These are phyloP conservation scores for Vaccinium myrtillus DNA, from an alignment of 148 eudicot genomes.

Conservation along the genomic window DNA sequence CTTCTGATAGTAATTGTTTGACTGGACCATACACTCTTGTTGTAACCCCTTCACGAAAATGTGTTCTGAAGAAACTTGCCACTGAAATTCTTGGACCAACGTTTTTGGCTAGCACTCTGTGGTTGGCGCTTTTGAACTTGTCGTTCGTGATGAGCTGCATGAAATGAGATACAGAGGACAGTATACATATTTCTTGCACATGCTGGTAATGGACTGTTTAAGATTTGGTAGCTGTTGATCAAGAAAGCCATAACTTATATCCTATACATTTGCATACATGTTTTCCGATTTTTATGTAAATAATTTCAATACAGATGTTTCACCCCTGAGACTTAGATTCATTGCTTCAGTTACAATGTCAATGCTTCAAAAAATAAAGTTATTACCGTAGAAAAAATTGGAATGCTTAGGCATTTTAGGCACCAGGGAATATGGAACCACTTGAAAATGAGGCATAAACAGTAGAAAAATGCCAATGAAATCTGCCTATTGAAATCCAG, in stretches of 20 bases:
- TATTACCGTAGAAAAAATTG: background rate
- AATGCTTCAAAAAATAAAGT: background rate
- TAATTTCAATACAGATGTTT: background rate
- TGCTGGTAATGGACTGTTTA: background rate
- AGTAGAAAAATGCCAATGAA: background rate
- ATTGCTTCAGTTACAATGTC: background rate
- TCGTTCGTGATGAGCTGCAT: conserved; percentile 53
- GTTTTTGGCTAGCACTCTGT: conserved; percentile 40
- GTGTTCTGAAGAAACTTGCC: conserved; percentile 38
- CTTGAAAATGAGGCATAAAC: background rate
- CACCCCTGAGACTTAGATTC: background rate
- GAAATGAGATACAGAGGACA: background rate
- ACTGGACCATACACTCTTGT: conserved; percentile 30
- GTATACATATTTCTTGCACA: background rate
- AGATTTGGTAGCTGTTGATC: background rate
- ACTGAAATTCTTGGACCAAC: conserved; percentile 49
- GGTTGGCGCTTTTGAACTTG: conserved; percentile 50
- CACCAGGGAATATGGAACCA: background rate
- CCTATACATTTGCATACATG: background rate
- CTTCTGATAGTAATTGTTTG: conserved; percentile 20
- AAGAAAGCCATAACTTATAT: background rate
- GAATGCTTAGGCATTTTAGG: background rate
- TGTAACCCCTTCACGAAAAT: background rate
- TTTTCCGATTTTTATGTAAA: background rate
- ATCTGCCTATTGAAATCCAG: conserved; percentile 25